Base-by-base conservation (phyloP, 2,329 filamentous ascomycete genomes). In the Graphium sp. region DNA sequence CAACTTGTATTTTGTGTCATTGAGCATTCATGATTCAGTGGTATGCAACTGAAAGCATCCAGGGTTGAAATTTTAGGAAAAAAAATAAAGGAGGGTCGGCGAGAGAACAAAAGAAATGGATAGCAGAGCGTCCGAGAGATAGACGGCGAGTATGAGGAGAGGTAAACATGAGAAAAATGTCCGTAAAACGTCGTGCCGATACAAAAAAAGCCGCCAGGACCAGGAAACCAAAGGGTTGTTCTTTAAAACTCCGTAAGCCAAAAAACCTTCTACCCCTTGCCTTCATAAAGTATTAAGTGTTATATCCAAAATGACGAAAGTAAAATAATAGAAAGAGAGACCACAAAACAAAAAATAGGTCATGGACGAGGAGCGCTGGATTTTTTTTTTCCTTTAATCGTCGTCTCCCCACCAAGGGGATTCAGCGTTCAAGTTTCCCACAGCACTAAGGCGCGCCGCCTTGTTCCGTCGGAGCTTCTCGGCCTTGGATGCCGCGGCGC, bases 401-500 rank as follows among this genome's bases (percentile, higher is more conserved):
- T 59, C 53, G 26, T 58, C 53, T n/a, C 50, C 54, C 55, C 51
- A 56, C 40, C 44, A 51, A 3, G 49, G 48, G 20, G 46, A 39
- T 6, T 48, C 45, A 5, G 40, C 41, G 16, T 39, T 38, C 6
- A 41, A 35, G 14, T 38, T 37, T 12, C 53, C 53, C 11, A 57
- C 52, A 2, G 54, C 54, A 29, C 53, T 56, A 24, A 57, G 39
- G 5, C 58, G 50, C 8, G 53, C 56, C 28, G 49, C 47, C 39
- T 52, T 58, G 41, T 55, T 31, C 18, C n/a, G n/a, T n/a, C n/a
- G n/a, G 20, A 18, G 10, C 24, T 25, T 5, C n/a, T 25, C 10
- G 29, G 29, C 12, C 18, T 22, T 3, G 29, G 29, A n/a, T n/a
- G n/a, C n/a, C n/a, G n/a, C n/a, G n/a, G n/a, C n/a, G n/a, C n/a